Evolutionary conservation across 768 basidiomycete genomes (phyloP).

Genomic region (Tephrocybe sp.): DNA sequence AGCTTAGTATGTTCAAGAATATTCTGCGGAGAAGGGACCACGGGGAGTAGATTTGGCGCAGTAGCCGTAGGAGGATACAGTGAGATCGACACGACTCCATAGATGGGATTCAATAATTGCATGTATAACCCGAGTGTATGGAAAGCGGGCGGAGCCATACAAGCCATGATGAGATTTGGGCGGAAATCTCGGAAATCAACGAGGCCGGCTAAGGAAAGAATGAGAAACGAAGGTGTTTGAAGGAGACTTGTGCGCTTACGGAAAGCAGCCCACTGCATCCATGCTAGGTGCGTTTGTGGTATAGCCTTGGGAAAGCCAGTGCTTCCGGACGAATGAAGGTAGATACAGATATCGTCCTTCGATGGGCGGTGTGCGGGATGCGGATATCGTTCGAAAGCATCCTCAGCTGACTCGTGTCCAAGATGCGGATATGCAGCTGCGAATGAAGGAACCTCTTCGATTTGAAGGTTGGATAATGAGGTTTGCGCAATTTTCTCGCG

Average conservation of each 20-base stretch:
- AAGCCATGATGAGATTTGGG: constrained; percentile 12
- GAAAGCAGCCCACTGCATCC: constrained; percentile 21
- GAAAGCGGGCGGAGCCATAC: constrained; percentile 31
- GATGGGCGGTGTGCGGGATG: background rate
- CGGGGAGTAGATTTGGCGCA: constrained; percentile 20
- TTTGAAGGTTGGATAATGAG: constrained; percentile 12
- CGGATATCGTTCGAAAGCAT: constrained; percentile 15
- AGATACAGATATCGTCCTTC: constrained; percentile 20
- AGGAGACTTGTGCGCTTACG: constrained; percentile 18
- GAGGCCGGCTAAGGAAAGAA: constrained; percentile 4
- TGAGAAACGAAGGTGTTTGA: background rate
- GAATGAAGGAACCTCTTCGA: constrained; percentile 12
- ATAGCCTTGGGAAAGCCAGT: constrained; percentile 38
- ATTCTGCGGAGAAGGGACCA: constrained; percentile 34
- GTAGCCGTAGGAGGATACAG: constrained; percentile 28
- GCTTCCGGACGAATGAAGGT: constrained; percentile 40
- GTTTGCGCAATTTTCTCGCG: constrained; percentile 8
- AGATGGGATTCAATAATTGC: constrained; percentile 25
- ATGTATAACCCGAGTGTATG: constrained; percentile 26
- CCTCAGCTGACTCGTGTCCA: constrained; percentile 9
- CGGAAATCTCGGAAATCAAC: constrained; percentile 14
- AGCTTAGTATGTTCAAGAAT: constrained; percentile 25
- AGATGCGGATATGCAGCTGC: constrained; percentile 13
- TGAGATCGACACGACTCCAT: constrained; percentile 13
- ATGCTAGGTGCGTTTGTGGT: constrained; percentile 21